These are phyloP conservation scores for Pythium phragmitis DNA, from an alignment of 352 stramenopile species.

Conservation along the genomic window DNA sequence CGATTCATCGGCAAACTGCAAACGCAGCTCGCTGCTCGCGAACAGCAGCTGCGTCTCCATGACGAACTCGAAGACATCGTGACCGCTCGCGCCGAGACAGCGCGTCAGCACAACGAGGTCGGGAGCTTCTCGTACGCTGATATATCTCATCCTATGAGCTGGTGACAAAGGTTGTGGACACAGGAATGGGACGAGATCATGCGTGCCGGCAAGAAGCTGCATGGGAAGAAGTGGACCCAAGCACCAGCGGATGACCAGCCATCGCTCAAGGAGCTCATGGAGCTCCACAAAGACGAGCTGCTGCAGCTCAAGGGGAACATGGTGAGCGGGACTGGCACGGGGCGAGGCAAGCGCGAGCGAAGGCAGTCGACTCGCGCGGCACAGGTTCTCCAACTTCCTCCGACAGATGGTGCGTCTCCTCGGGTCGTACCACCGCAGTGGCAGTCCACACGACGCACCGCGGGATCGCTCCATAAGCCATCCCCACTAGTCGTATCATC, in stretches of 20 bases:
- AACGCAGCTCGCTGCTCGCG: slow-evolving; percentile 41
- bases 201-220: slow-evolving; percentile 55
- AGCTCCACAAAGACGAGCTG: slow-evolving; percentile 71
- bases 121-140: neutral
- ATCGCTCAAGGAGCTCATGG: slow-evolving; percentile 50
- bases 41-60: slow-evolving; percentile 61
- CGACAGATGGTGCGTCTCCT: neutral
- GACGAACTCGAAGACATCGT: slow-evolving; percentile 69
- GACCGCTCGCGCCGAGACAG: slow-evolving; percentile 52
- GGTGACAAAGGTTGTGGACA: neutral
- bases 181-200: slow-evolving; percentile 71
- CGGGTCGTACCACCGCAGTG: slow-evolving; percentile 39
- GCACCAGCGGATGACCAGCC: slow-evolving; percentile 33
- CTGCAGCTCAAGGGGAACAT: slow-evolving; percentile 51
- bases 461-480: slow-evolving; percentile 19
- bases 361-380: neutral
- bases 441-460: slow-evolving; percentile 56
- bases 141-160: neutral
- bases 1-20: slow-evolving; percentile 58
- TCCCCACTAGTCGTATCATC: neutral
- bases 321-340: neutral
- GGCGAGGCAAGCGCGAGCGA: slow-evolving; percentile 13
- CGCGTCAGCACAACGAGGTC: slow-evolving; percentile 47
- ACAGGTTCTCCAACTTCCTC: slow-evolving; percentile 13
- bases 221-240: slow-evolving; percentile 59